Conservation (phyloP, 148 eudicot species). For the Agrostemma githago region DNA sequence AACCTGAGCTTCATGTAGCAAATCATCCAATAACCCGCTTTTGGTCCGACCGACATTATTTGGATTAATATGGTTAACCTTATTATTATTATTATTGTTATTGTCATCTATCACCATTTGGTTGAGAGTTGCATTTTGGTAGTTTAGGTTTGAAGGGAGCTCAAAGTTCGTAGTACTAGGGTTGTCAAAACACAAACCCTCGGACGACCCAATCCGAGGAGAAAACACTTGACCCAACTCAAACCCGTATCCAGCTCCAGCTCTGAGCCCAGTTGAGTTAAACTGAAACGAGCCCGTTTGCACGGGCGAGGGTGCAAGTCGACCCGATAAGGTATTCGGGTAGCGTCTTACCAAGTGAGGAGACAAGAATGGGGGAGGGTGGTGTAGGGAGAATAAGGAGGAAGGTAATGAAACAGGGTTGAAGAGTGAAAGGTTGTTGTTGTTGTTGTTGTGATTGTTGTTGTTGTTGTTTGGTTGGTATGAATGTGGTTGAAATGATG, state of each 20-base stretch:
- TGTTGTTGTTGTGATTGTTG: conserved; percentile 16
- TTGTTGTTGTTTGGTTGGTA: conserved; percentile 18
- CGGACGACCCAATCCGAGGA: conserved; percentile 3
- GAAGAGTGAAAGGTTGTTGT: conserved; percentile 27
- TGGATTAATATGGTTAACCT: neutral
- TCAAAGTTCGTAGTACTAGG: conserved; percentile 20
- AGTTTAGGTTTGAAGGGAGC: conserved; percentile 81
- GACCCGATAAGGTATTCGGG: conserved; percentile 16
- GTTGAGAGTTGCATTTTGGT: conserved; percentile 18
- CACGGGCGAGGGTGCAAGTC: conserved; percentile 18
- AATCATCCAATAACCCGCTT: conserved; percentile 73
- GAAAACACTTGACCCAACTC: conserved; percentile 3
- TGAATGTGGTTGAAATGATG: conserved; percentile 16
- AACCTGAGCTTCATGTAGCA: conserved; percentile 57
- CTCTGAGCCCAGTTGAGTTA: conserved; percentile 5
- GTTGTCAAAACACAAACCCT: conserved; percentile 12
- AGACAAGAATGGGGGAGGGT: conserved; percentile 20
- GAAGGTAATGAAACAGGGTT: conserved; percentile 18
- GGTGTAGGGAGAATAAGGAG: conserved; percentile 20
- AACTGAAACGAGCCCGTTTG: conserved; percentile 18
- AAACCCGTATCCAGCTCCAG: conserved; percentile 8
- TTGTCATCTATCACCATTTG: conserved; percentile 7
- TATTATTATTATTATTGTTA: conserved; percentile 15
- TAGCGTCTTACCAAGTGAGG: conserved; percentile 18
- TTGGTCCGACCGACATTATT: conserved; percentile 29